phyloP scores from a whole-genome alignment of 2,329 filamentous ascomycete species.

The Thielaviopsis populi region DNA sequence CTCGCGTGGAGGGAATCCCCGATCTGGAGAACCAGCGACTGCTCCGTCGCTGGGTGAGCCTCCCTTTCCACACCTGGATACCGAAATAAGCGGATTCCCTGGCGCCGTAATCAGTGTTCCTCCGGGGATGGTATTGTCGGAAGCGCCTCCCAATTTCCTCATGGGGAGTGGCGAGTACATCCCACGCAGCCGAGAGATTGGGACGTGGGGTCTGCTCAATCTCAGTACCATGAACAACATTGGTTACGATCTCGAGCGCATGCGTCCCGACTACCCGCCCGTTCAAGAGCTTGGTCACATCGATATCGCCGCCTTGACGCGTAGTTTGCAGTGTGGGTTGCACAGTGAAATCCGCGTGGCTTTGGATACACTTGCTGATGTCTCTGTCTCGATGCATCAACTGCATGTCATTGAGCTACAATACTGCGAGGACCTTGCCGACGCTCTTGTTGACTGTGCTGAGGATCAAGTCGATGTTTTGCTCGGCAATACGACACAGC shows the following conservation, averaged over 20 bases:
- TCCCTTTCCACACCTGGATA: background rate
- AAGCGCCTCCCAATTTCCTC: conserved; percentile 12
- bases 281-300: conserved; percentile 71
- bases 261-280: conserved; percentile 60
- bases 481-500: conserved; percentile 69
- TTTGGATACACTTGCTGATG: conserved; percentile 63
- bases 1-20: background rate
- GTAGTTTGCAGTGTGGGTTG: conserved; percentile 80
- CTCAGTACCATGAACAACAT: conserved; percentile 48
- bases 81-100: background rate
- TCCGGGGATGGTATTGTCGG: conserved; percentile 20
- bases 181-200: conserved; percentile 39
- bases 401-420: conserved; percentile 52
- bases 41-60: background rate
- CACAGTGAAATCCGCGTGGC: conserved; percentile 80
- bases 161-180: conserved; percentile 32
- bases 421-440: conserved; percentile 74
- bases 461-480: conserved; percentile 76
- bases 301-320: conserved; percentile 77
- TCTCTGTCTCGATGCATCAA: conserved; percentile 47
- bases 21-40: background rate
- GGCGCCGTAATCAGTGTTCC: conserved; percentile 22
- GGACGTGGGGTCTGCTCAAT: conserved; percentile 57
- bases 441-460: conserved; percentile 77
- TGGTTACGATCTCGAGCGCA: conserved; percentile 49